These are phyloP conservation scores for Metarhizium anisopliae DNA, from an alignment of 2,329 filamentous ascomycete genomes.

Conservation along the genomic window DNA sequence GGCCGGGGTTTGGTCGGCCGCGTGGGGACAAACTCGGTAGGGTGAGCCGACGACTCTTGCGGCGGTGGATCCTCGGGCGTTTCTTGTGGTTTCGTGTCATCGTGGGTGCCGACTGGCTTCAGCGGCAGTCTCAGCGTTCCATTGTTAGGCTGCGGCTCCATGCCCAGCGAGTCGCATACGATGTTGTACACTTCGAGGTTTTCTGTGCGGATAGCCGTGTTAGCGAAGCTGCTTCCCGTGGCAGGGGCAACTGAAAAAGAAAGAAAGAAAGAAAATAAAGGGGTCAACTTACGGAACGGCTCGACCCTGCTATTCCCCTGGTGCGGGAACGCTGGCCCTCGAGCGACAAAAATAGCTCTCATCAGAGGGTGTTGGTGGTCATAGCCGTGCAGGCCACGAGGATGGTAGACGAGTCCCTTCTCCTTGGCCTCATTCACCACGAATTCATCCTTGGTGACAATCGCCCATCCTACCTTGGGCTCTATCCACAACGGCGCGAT, in stretches of 20 bases:
- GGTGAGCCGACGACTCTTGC: background rate
- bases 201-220: conserved; percentile 42
- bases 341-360: conserved; percentile 88
- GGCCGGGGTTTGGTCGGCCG: conserved; percentile 5
- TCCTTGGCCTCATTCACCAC: conserved; percentile 57
- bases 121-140: conserved; percentile 72
- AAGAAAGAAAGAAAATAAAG: no score
- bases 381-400: conserved; percentile 84
- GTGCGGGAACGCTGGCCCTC: conserved; percentile 88
- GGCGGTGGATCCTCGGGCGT: conserved; percentile 42
- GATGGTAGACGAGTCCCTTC: conserved; percentile 62
- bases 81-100: conserved; percentile 35
- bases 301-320: conserved; percentile 69
- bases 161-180: conserved; percentile 74
- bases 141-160: conserved; percentile 72
- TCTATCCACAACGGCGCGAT: conserved; percentile 95
- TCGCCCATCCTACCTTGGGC: conserved; percentile 85
- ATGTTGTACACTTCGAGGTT: conserved; percentile 95
- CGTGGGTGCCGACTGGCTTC: conserved; percentile 53
- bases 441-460: conserved; percentile 74
- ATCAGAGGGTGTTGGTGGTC: conserved; percentile 92
- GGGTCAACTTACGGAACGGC: conserved; percentile 62
- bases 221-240: background rate
- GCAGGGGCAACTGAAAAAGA: background rate
- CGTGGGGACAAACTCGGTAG: background rate